A percentile compares a stretch with the other conserved stretches of the same genome.
These are phyloP conservation scores for Stipa capillata DNA, from an alignment of 176 grass and related monocot species.

Conservation along the genomic window DNA sequence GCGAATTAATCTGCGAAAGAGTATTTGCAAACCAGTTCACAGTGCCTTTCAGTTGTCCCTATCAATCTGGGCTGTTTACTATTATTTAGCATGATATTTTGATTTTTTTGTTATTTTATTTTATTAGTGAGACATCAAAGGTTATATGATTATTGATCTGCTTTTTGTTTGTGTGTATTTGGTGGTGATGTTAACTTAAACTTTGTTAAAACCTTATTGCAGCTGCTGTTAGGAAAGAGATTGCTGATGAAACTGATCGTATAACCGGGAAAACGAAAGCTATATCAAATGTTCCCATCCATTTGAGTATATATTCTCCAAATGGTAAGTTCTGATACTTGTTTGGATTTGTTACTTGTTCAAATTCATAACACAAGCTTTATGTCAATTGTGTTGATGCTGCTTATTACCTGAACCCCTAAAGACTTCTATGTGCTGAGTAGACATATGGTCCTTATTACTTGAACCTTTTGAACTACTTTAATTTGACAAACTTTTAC, in stretches of 20 bases:
- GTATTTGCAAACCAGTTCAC: background rate
- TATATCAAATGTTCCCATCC: conserved; percentile 98
- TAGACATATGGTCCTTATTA: background rate
- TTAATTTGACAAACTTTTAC: conserved; percentile 28
- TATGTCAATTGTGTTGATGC: background rate
- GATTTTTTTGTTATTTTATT: background rate
- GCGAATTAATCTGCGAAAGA: background rate
- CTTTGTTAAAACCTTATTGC: conserved; percentile 26
- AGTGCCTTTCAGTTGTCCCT: background rate
- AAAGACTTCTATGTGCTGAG: background rate
- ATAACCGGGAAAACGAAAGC: conserved; percentile 97
- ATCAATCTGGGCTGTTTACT: background rate
- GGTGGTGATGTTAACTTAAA: background rate
- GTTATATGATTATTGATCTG: background rate
- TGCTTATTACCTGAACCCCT: background rate
- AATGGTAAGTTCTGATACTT: conserved; percentile 50
- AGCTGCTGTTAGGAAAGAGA: conserved; percentile 98
- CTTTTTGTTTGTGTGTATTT: conserved; percentile 19
- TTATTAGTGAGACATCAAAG: background rate
- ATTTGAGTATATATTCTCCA: conserved; percentile 98
- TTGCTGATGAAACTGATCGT: conserved; percentile 90
- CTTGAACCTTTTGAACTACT: conserved; percentile 4
- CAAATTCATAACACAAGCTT: background rate
- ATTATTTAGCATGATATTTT: background rate
- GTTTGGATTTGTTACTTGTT: background rate